Evolutionary conservation across 352 stramenopile species (phyloP).

Genomic region (Pythium periplocum): DNA sequence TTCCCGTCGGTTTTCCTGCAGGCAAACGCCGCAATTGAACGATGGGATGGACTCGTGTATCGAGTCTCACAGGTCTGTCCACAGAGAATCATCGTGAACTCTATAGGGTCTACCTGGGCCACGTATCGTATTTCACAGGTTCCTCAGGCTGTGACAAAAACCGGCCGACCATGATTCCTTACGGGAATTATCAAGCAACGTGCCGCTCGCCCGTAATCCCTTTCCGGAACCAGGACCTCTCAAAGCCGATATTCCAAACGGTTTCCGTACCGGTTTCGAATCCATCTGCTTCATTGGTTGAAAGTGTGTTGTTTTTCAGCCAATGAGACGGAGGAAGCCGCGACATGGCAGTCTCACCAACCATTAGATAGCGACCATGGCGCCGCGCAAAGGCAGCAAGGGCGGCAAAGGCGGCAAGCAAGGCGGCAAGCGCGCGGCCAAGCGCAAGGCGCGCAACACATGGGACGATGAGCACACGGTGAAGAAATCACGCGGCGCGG

Average conservation of each 20-base stretch:
- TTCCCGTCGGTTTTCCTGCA: too few relatives aligned
- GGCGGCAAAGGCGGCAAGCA: slow-evolving; percentile 4
- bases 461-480: slow-evolving; percentile 12
- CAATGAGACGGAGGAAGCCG: not conserved
- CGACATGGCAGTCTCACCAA: slow-evolving; percentile 1
- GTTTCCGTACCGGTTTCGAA: too few relatives aligned
- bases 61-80: too few relatives aligned
- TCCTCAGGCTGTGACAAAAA: slow-evolving; percentile 1
- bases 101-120: not conserved
- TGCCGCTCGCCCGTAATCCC: not conserved
- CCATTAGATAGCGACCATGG: slow-evolving; percentile 2
- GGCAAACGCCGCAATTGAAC: too few relatives aligned
- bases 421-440: slow-evolving; percentile 8
- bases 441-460: slow-evolving; percentile 7
- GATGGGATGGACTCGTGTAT: too few relatives aligned
- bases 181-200: slow-evolving; percentile 1
- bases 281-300: not conserved
- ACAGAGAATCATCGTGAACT: too few relatives aligned
- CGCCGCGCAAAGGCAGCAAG: slow-evolving; percentile 3
- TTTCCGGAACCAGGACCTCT: not conserved
- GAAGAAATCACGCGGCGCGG: slow-evolving; percentile 5
- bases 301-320: too few relatives aligned
- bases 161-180: not conserved
- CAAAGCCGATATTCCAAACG: too few relatives aligned
- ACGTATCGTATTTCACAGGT: slow-evolving; percentile 4